Evolutionary conservation across 257 asterid species (phyloP).

Genomic region (Fraxinus pennsylvanica): DNA sequence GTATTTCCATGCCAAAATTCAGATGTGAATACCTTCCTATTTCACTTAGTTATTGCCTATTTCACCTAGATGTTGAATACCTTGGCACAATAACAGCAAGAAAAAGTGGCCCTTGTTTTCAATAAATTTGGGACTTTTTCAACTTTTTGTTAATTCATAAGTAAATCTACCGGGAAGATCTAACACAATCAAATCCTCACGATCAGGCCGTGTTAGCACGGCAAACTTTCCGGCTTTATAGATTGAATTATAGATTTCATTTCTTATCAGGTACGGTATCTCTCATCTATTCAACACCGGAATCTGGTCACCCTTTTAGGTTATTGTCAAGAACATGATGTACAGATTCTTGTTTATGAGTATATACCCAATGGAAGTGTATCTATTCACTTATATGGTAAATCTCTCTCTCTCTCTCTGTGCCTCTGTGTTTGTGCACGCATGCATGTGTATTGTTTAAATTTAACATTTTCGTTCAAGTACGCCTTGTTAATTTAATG

Average conservation of each 20-base stretch:
- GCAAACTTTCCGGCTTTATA: slow-evolving; percentile 16
- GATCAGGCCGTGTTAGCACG: neutral
- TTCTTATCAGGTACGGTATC: slow-evolving; percentile 76
- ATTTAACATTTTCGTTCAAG: neutral
- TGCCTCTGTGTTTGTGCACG: neutral
- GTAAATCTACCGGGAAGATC: neutral
- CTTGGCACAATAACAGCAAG: neutral
- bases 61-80: neutral
- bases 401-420: slow-evolving; percentile 18
- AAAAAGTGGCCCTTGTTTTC: neutral
- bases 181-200: neutral
- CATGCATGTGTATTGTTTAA: neutral
- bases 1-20: neutral
- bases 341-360: slow-evolving; percentile 87
- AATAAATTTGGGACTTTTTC: neutral
- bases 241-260: slow-evolving; percentile 25
- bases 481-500: slow-evolving; percentile 1
- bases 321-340: slow-evolving; percentile 86
- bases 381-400: slow-evolving; percentile 86
- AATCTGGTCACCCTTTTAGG: slow-evolving; percentile 83
- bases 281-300: slow-evolving; percentile 81
- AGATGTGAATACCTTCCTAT: neutral
- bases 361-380: slow-evolving; percentile 93
- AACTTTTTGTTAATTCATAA: neutral
- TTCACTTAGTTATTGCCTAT: neutral